Evolutionary conservation across 106 monocot genomes (phyloP).

Genomic region (Phalaenopsis aphrodite): DNA sequence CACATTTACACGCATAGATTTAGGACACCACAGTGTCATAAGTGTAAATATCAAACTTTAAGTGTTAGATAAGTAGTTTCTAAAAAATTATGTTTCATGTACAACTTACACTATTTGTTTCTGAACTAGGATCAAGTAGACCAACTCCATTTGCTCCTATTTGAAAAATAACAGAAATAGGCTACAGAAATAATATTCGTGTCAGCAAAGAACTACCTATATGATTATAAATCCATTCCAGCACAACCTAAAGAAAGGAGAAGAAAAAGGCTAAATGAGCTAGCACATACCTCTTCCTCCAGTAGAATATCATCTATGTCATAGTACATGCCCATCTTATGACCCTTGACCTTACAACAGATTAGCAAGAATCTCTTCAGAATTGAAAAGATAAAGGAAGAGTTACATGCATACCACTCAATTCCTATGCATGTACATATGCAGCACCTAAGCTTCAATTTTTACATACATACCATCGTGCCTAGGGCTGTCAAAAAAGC

Average conservation of each 20-base stretch:
- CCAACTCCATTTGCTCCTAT: conserved; percentile 75
- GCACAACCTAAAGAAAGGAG: not conserved
- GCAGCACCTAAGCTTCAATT: no score
- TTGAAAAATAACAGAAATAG: conserved; percentile 61
- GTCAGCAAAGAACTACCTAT: not conserved
- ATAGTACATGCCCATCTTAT: conserved; percentile 59
- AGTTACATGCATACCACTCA: no score
- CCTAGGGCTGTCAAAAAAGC: no score
- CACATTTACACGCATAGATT: no score
- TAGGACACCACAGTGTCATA: no score
- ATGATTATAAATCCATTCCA: not conserved
- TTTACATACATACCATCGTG: no score
- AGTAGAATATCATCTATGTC: conserved; percentile 72
- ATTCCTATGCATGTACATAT: no score
- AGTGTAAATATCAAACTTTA: no score
- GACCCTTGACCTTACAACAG: not conserved
- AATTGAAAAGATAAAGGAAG: no score
- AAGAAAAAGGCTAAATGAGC: not conserved
- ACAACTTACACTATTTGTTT: conserved; percentile 60
- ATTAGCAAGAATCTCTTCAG: no score
- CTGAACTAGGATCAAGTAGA: conserved; percentile 77
- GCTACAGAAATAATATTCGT: conserved; percentile 26
- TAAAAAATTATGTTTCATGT: no score
- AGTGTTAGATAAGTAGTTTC: no score
- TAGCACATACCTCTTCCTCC: conserved; percentile 60